Base-by-base conservation (phyloP, 2,329 filamentous ascomycete species). In the Apiospora pterosperma region DNA sequence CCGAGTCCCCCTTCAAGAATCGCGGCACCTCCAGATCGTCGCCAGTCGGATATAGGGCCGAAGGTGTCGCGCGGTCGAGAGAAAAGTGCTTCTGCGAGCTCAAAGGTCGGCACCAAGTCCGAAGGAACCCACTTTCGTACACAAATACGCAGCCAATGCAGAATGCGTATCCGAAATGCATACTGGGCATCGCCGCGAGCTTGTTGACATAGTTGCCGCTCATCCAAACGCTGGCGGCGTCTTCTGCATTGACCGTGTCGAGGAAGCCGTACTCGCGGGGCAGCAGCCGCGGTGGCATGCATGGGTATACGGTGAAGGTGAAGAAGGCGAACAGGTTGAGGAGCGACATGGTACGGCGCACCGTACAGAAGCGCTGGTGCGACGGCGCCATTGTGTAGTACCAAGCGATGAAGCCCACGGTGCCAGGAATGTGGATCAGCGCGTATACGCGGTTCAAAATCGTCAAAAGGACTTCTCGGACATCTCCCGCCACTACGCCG, bases 91-190 rank as follows among this genome's bases (percentile, higher is more conserved):
- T 31, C 55, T 23, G 36, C 55, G 38, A 14, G 16, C 38, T n/a
- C 19, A 58, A 36, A 8, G 59, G 62, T 8, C 63, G 63, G 44
- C 63, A 64, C 59, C 63, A 75, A 16, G 79, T 78, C 21, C 77
- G 76, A 66, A 84, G 76, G 21, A 84, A 71, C 3, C 82, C 81
- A 16, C 84, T 84, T 71, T 85, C 82, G 68, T 84, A 82, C 25
- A 86, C 64, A 48, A 86, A 79, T 0, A 83, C 83, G 62, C 78
- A 80, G n/a, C 84, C 84, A 52, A 86, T 84, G 66, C 77, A 80
- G 68, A 86, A 85, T 1, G 83, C 80, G 67, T 86, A 86, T 42
- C 83, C 82, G 69, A 86, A 86, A 71, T 86, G 84, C 72, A 86
- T 80, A 63, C 81, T 84, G 10, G 85, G 85, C 79, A 87, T 86